phyloP scores from a whole-genome alignment of 768 basidiomycete genomes.

The Tricholoma hemisulphureum region DNA sequence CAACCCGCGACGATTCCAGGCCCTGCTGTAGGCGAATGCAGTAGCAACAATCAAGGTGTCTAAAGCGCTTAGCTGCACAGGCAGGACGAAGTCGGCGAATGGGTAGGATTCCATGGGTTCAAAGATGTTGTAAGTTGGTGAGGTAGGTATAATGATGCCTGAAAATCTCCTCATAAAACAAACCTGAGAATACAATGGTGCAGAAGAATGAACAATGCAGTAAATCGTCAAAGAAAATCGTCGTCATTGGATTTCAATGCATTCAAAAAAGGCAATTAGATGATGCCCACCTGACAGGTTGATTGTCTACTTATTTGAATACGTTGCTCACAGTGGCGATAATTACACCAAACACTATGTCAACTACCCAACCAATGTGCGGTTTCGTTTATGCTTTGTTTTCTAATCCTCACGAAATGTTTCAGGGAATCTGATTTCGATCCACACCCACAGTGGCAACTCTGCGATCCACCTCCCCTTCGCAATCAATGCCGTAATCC shows the following conservation, averaged over 20 bases:
- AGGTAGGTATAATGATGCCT: background rate
- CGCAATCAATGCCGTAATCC: background rate
- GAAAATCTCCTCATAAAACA: background rate
- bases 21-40: slow-evolving; percentile 1
- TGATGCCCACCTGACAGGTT: background rate
- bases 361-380: background rate
- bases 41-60: background rate
- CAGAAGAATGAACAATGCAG: background rate
- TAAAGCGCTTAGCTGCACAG: background rate
- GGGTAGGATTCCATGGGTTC: background rate
- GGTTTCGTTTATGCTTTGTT: background rate
- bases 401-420: background rate
- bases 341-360: background rate
- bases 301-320: background rate
- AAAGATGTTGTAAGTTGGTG: background rate
- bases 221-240: background rate
- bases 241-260: background rate
- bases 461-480: background rate
- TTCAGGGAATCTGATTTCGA: background rate
- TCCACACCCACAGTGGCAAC: background rate
- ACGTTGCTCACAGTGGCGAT: background rate
- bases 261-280: background rate
- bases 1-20: background rate
- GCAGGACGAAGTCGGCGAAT: background rate
- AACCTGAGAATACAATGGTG: background rate